Base-by-base conservation (phyloP, 2,329 filamentous ascomycete genomes). In the Onygenales sp. region DNA sequence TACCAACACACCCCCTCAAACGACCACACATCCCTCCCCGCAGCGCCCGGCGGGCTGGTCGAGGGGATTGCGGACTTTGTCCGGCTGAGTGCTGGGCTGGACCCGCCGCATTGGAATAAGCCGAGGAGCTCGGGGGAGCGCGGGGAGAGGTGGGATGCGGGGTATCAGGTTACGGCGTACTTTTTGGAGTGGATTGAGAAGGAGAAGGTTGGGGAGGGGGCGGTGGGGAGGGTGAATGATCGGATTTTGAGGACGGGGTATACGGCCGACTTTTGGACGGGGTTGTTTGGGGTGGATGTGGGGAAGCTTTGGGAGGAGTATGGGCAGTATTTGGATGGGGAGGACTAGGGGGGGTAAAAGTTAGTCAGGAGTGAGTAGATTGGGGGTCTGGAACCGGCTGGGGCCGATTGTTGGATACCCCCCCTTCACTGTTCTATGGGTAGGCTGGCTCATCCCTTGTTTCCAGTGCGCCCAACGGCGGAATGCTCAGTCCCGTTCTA, bases 21-120 rank as follows among this genome's bases (percentile, higher is more conserved):
- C 38, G 8, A 17, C 33, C 6, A 17, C 45, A 11, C 14, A 36
- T 50, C 55, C 4, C 57, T 62, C 2, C 63, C 66, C 2, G 55
- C 42, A 6, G 69, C 70, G 0, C 86, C 86, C 0, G 85, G 85
- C 0, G 93, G 93, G 0, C 70, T 97, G 46, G 85, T 95, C 53
- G 92, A 97, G 70, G 92, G 92, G 0, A 82, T 97, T 51, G 92
- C 92, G 17, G 93, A 97, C 71, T 97, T 89, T 81, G 91, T 97
- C 27, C 80, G 92, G 2, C 72, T 97, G 56, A 83, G 82, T 58
- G 84, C 84, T 49, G 80, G 79, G 0, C 77, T 94, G 32, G 81
- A 76, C 7, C 89, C 92, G 42, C 87, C 88, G 49, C 91, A 96
- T 71, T 97, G 92, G 92, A 85, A 82, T 65, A 70, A 70, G 43